Percentiles rank a stretch among this genome's conserved stretches.
phyloP scores from a whole-genome alignment of 345 rosid species.

The Salix udensis region DNA sequence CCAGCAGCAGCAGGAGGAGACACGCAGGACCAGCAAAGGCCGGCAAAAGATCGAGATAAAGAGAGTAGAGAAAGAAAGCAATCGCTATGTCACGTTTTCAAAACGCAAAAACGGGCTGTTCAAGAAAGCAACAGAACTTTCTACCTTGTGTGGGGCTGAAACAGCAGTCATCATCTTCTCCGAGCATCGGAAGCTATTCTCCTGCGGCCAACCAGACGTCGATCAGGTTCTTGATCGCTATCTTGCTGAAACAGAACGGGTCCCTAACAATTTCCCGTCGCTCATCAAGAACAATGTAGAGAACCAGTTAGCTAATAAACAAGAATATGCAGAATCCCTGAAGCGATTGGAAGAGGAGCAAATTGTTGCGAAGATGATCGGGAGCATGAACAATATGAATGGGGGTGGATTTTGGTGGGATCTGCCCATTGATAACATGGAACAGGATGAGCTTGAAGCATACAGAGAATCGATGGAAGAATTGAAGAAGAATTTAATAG shows the following conservation, averaged over 20 bases:
- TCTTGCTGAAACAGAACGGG: neutral
- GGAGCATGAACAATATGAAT: neutral
- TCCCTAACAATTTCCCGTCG: too few relatives aligned
- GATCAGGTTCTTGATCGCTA: slow-evolving; percentile 15
- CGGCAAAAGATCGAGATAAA: slow-evolving; percentile 23
- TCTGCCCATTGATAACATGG: neutral
- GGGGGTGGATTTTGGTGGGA: slow-evolving; percentile 6
- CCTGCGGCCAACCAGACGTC: slow-evolving; percentile 12
- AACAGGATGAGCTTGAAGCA: slow-evolving; percentile 7
- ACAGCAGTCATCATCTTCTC: slow-evolving; percentile 15
- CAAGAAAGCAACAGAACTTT: slow-evolving; percentile 21
- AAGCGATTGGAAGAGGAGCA: neutral
- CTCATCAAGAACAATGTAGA: neutral
- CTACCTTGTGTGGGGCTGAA: slow-evolving; percentile 21
- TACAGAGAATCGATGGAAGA: slow-evolving; percentile 4
- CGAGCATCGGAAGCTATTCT: slow-evolving; percentile 7
- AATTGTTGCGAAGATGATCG: neutral
- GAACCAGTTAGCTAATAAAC: neutral
- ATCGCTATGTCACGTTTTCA: slow-evolving; percentile 19
- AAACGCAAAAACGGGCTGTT: slow-evolving; percentile 19
- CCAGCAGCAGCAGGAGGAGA: neutral
- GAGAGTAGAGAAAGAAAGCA: slow-evolving; percentile 14
- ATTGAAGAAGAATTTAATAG: slow-evolving; percentile 1
- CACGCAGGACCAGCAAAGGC: slow-evolving; percentile 9
- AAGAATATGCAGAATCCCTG: neutral